Evolutionary conservation across 179 eudicot genomes (phyloP).

Genomic region (Nepenthes alata): DNA sequence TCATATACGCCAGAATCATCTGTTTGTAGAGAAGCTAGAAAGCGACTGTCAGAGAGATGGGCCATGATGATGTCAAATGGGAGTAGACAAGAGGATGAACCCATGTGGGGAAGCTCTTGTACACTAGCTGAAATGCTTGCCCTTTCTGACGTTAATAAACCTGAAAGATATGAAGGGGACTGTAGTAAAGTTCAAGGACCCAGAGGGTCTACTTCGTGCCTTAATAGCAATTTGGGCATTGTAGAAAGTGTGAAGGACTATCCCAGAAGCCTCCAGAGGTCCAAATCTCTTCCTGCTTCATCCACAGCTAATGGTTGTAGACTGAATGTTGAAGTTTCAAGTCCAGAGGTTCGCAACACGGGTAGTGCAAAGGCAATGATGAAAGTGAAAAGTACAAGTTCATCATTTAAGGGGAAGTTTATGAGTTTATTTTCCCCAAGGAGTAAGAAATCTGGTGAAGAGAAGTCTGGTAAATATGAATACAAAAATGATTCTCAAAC

Average conservation of each 20-base stretch:
- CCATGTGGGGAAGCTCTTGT: slow-evolving; percentile 59
- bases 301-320: slow-evolving; percentile 4
- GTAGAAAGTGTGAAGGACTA: slow-evolving; percentile 22
- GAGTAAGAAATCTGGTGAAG: slow-evolving; percentile 25
- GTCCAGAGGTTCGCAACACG: slow-evolving; percentile 19
- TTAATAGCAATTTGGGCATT: slow-evolving; percentile 22
- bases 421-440: neutral
- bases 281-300: slow-evolving; percentile 10
- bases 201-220: slow-evolving; percentile 35
- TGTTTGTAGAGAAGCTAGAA: slow-evolving; percentile 90
- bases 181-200: slow-evolving; percentile 20
- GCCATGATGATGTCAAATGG: slow-evolving; percentile 68
- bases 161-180: slow-evolving; percentile 31
- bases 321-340: neutral
- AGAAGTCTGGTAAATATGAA: slow-evolving; percentile 26
- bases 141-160: slow-evolving; percentile 58
- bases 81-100: slow-evolving; percentile 41
- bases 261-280: slow-evolving; percentile 12
- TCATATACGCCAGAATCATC: slow-evolving; percentile 88
- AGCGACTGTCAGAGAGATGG: slow-evolving; percentile 98
- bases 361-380: slow-evolving; percentile 28
- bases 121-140: slow-evolving; percentile 99
- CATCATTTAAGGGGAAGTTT: slow-evolving; percentile 2
- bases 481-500: slow-evolving; percentile 23
- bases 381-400: neutral